Conservation (phyloP, 768 basidiomycete genomes). For the Suillus lakei region DNA sequence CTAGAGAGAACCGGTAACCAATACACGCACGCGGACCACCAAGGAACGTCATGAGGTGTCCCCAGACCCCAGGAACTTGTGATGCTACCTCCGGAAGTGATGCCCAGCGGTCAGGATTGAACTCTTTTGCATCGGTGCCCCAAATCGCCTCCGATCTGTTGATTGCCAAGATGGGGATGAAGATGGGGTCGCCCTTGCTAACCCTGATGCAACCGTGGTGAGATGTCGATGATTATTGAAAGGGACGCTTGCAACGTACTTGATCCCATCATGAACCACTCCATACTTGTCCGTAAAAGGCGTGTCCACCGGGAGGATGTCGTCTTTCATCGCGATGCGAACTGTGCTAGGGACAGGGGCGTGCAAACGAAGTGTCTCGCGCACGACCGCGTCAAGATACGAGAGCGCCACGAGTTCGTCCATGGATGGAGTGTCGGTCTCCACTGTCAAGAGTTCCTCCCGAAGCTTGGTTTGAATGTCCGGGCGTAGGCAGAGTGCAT, state of each 20-base stretch:
- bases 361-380: slow-evolving; percentile 63
- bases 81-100: slow-evolving; percentile 46
- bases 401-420: slow-evolving; percentile 68
- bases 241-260: slow-evolving; percentile 27
- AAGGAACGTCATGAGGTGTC: slow-evolving; percentile 62
- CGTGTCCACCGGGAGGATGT: slow-evolving; percentile 52
- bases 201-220: slow-evolving; percentile 29
- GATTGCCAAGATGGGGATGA: slow-evolving; percentile 55
- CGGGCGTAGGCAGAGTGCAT: slow-evolving; percentile 52
- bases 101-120: slow-evolving; percentile 71
- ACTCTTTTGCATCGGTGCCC: slow-evolving; percentile 67
- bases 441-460: slow-evolving; percentile 55
- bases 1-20: slow-evolving; percentile 65
- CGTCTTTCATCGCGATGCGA: slow-evolving; percentile 54
- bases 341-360: slow-evolving; percentile 51
- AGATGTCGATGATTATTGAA: not conserved
- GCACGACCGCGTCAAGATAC: slow-evolving; percentile 70
- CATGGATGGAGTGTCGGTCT: slow-evolving; percentile 66
- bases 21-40: slow-evolving; percentile 71
- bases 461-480: slow-evolving; percentile 60
- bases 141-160: slow-evolving; percentile 60
- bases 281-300: slow-evolving; percentile 53
- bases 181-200: slow-evolving; percentile 50
- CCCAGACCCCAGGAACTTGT: slow-evolving; percentile 62
- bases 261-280: slow-evolving; percentile 41